These are phyloP conservation scores for Microthlaspi erraticum DNA, from an alignment of 345 rosid species.

Conservation along the genomic window DNA sequence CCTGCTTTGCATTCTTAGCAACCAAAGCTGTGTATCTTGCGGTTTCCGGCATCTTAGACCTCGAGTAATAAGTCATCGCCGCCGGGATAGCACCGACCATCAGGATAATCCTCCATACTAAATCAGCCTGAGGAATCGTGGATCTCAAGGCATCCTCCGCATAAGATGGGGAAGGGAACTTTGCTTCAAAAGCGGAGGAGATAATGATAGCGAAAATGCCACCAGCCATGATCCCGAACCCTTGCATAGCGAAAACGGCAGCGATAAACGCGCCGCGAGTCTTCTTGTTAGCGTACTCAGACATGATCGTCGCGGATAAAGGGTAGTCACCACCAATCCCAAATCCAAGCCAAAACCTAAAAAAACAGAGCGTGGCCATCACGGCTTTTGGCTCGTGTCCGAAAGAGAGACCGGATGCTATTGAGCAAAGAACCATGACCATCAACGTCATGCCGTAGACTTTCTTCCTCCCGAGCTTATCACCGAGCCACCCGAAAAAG, in stretches of 20 bases:
- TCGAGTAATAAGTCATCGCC: slow-evolving; percentile 48
- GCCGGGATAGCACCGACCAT: slow-evolving; percentile 55
- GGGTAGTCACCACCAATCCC: slow-evolving; percentile 55
- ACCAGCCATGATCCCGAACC: slow-evolving; percentile 52
- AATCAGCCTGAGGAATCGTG: slow-evolving; percentile 49
- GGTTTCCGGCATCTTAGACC: slow-evolving; percentile 54
- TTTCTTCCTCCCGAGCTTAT: slow-evolving; percentile 76
- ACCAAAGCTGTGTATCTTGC: slow-evolving; percentile 51
- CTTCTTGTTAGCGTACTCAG: slow-evolving; percentile 52
- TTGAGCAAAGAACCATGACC: slow-evolving; percentile 43
- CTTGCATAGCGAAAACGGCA: slow-evolving; percentile 58
- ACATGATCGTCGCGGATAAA: slow-evolving; percentile 56
- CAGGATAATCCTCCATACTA: slow-evolving; percentile 49
- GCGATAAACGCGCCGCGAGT: slow-evolving; percentile 50
- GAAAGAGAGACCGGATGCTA: slow-evolving; percentile 48
- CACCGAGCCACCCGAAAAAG: slow-evolving; percentile 61
- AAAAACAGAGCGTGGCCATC: slow-evolving; percentile 46
- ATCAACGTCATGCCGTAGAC: slow-evolving; percentile 58
- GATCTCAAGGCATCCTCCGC: slow-evolving; percentile 33
- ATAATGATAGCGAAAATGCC: slow-evolving; percentile 46
- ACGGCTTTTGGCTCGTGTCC: slow-evolving; percentile 44
- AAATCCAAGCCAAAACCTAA: slow-evolving; percentile 49
- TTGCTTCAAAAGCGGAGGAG: slow-evolving; percentile 43
- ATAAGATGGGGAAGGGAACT: slow-evolving; percentile 42
- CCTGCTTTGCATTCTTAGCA: slow-evolving; percentile 44